A percentile compares a stretch with the other conserved stretches of the same genome.
Conservation (phyloP, 495 filamentous ascomycete genomes). For the Penicillium diatomitis region DNA sequence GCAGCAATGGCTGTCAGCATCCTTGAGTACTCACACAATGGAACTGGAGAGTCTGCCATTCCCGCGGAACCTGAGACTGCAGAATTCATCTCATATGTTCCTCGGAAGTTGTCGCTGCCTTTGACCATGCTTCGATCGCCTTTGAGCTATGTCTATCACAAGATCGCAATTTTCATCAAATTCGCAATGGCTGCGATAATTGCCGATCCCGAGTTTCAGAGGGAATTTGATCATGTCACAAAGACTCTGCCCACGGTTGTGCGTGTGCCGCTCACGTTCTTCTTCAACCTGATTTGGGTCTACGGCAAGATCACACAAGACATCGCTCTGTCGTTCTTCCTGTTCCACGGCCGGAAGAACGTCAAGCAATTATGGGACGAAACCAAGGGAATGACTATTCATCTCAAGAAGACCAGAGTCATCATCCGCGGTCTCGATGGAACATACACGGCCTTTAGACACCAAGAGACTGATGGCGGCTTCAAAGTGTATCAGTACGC, state of each 20-base stretch:
- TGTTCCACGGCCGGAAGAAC: conserved; percentile 38
- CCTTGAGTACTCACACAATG: conserved; percentile 30
- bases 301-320: conserved; percentile 35
- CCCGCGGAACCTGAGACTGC: conserved; percentile 22
- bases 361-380: conserved; percentile 37
- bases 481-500: conserved; percentile 41
- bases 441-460: conserved; percentile 40
- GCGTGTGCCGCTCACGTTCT: conserved; percentile 28
- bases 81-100: conserved; percentile 25
- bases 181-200: conserved; percentile 45
- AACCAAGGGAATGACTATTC: conserved; percentile 38
- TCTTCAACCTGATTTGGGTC: conserved; percentile 42
- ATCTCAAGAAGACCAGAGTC: conserved; percentile 37
- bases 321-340: conserved; percentile 36
- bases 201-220: conserved; percentile 51
- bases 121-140: conserved; percentile 21
- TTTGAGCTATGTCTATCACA: conserved; percentile 30
- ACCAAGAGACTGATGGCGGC: conserved; percentile 25
- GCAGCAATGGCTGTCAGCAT: conserved; percentile 30
- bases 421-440: conserved; percentile 37
- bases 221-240: conserved; percentile 46
- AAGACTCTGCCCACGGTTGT: conserved; percentile 20
- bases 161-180: conserved; percentile 35
- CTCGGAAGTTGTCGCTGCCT: conserved; percentile 15
- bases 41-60: conserved; percentile 22